A percentile compares a stretch with the other conserved stretches of the same genome.
Evolutionary conservation across 1,139 yeast species (phyloP).

Genomic region (Blastobotrys persicus): DNA sequence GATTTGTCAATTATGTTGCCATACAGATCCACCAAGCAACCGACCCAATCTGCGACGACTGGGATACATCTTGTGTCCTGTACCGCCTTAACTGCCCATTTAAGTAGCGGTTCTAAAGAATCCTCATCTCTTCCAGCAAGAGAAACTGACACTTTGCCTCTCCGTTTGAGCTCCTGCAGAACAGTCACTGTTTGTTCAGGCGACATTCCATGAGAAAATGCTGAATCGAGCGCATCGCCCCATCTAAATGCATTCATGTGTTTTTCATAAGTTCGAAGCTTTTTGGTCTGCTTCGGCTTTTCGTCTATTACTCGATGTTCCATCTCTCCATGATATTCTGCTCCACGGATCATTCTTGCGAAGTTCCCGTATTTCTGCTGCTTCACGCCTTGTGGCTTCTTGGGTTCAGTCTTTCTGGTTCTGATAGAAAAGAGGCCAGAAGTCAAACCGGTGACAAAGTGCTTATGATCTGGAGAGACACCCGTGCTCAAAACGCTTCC

Average conservation of each 20-base stretch:
- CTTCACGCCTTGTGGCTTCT: conserved; percentile 35
- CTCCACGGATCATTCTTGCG: conserved; percentile 83
- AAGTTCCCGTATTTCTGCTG: conserved; percentile 49
- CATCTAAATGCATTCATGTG: conserved; percentile 85
- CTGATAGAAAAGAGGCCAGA: conserved; percentile 86
- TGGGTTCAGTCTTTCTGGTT: conserved; percentile 62
- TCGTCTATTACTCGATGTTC: conserved; percentile 72
- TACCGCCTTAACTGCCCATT: conserved; percentile 72
- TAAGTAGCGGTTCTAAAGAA: conserved; percentile 75
- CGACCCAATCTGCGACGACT: conserved; percentile 79
- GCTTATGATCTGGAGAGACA: conserved; percentile 84
- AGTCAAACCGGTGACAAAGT: conserved; percentile 90
- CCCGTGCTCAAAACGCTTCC: conserved; percentile 89
- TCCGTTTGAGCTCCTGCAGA: conserved; percentile 74
- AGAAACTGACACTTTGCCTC: conserved; percentile 83
- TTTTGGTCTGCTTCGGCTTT: conserved; percentile 48
- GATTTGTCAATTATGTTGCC: conserved; percentile 68
- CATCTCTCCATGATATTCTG: conserved; percentile 85
- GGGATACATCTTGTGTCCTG: conserved; percentile 78
- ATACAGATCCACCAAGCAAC: conserved; percentile 77
- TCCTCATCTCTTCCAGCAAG: conserved; percentile 81
- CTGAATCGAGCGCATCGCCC: conserved; percentile 88
- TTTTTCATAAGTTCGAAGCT: conserved; percentile 76
- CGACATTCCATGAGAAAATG: conserved; percentile 72
- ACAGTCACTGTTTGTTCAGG: conserved; percentile 78